A percentile compares a stretch with the other conserved stretches of the same genome.
Evolutionary conservation across 352 stramenopile species (phyloP).

Genomic region (Phytophthora niederhauseri): DNA sequence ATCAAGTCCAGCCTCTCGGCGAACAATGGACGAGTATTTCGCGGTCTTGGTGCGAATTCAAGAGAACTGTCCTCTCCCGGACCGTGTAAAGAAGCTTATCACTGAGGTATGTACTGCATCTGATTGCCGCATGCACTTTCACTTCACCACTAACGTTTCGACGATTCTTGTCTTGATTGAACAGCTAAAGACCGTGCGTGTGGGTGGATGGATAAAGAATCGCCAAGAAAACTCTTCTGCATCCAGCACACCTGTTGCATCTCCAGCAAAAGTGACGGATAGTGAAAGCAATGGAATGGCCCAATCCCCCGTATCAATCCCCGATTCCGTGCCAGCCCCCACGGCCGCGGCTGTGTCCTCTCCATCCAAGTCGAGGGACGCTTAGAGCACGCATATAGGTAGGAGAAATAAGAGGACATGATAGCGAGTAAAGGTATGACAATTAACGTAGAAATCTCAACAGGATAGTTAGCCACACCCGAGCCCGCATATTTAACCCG

Average conservation of each 20-base stretch:
- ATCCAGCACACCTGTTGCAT: slow-evolving; percentile 27
- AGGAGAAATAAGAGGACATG: slow-evolving; percentile 24
- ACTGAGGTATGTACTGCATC: slow-evolving; percentile 44
- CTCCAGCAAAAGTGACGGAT: slow-evolving; percentile 27
- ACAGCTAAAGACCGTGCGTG: slow-evolving; percentile 51
- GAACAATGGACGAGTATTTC: slow-evolving; percentile 89
- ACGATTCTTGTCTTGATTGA: background rate
- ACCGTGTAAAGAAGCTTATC: slow-evolving; percentile 52
- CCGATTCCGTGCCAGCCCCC: background rate
- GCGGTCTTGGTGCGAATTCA: slow-evolving; percentile 63
- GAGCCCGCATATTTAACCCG: slow-evolving; percentile 24
- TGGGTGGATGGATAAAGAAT: slow-evolving; percentile 67
- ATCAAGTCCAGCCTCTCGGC: slow-evolving; percentile 77
- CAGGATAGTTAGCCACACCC: slow-evolving; percentile 28
- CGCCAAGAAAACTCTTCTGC: slow-evolving; percentile 36
- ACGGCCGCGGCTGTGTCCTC: background rate
- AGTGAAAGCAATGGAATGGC: slow-evolving; percentile 14
- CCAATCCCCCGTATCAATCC: slow-evolving; percentile 11
- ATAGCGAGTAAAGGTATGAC: slow-evolving; percentile 26
- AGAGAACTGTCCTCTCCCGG: slow-evolving; percentile 41
- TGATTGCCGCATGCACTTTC: background rate
- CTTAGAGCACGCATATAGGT: slow-evolving; percentile 24
- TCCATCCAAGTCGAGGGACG: slow-evolving; percentile 1
- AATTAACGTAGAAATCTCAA: slow-evolving; percentile 34
- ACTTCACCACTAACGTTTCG: slow-evolving; percentile 11